These are phyloP conservation scores for Ophiostoma sp. DNA, from an alignment of 2,329 filamentous ascomycete genomes.

Conservation along the genomic window DNA sequence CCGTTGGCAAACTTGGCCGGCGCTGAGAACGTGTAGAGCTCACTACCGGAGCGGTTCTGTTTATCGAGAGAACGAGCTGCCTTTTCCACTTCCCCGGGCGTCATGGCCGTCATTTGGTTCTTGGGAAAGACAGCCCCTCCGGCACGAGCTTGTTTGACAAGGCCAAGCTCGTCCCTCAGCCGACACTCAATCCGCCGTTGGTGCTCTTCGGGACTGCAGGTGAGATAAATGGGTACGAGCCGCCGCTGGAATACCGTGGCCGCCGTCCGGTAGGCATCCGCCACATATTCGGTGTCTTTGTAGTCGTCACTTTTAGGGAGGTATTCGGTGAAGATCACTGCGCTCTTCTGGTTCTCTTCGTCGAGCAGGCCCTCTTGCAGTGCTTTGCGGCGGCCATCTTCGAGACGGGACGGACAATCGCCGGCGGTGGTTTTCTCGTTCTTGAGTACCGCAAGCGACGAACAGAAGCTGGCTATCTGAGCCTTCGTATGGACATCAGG, in stretches of 20 bases:
- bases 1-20: not conserved
- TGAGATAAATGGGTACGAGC: constrained; percentile 26
- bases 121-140: not conserved
- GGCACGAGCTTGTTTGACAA: not conserved
- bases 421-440: not conserved
- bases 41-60: not conserved
- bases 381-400: not conserved
- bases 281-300: not conserved
- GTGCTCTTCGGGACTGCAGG: constrained; percentile 2
- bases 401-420: not conserved
- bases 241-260: constrained; percentile 19
- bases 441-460: not conserved
- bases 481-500: not conserved
- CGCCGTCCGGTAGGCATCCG: not conserved
- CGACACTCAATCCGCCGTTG: constrained; percentile 9
- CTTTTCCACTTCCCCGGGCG: not conserved
- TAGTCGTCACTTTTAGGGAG: not conserved
- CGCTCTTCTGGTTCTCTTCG: not conserved
- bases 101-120: not conserved
- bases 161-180: not conserved
- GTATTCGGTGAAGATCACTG: constrained; percentile 23
- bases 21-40: not conserved
- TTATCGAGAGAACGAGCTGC: not conserved
- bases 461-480: not conserved
- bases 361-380: constrained; percentile 7